Evolutionary conservation across 2,329 filamentous ascomycete genomes (phyloP), one percentile per base, ranked within the genome.

Genomic region (Talaromyces islandicus): DNA sequence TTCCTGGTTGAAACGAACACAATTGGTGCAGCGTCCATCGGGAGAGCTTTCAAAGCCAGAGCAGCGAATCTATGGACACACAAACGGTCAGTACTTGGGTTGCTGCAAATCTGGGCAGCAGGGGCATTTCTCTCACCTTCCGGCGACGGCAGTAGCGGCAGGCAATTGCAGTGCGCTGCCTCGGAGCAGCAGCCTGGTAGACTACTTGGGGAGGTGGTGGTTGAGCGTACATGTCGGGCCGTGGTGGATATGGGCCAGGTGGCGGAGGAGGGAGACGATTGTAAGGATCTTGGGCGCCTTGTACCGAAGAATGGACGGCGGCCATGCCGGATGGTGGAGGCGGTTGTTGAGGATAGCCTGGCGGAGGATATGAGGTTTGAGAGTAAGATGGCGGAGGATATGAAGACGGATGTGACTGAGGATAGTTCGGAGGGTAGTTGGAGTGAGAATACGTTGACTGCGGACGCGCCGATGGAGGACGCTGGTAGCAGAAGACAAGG

Each of bases 11-110:
- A 90, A 91, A 54, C 88, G 81, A 64, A 86, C 80, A 70, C 88
- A 91, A 72, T 90, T 90, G 68, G 81, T 84, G 78, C 88, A 91
- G 62, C 87, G 84, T 62, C 88, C 88, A 72, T 90, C 86, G 43
- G 87, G 84, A 43, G 86, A 88, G 60, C 83, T 84, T 68, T 90
- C 88, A 70, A 90, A 91, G 29, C 88, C 88, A 4, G 88, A 90
- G 78, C 88, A 91, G 62, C 88, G 86, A 72, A 90, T 90, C 88
- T 90, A 73, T 60, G 14, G 25, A 3, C 7, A 11, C n/a, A 27
- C 30, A n/a, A 32, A 27, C 29, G 54, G 38, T 51, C 27, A 54
- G 46, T 25, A 27, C 19, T 48, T 29, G 21, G 11, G 5, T 48
- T 50, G 17, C 10, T 53, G n/a, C 11, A 14, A 41, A n/a, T 32